Evolutionary conservation across 257 asterid genomes (phyloP).

Genomic region (Plantago elongata): DNA sequence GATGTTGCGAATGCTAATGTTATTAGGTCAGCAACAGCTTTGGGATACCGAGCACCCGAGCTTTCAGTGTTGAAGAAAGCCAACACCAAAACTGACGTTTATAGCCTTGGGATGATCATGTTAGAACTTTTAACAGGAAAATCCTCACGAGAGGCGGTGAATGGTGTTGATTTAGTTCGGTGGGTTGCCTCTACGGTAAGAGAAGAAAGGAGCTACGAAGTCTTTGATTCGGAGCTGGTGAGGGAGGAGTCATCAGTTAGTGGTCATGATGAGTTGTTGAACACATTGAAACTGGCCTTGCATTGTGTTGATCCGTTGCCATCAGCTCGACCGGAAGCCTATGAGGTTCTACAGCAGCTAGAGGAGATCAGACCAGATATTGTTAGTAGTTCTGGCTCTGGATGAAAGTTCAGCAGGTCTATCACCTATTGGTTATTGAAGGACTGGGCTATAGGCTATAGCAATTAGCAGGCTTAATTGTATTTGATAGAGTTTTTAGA

Average conservation of each 20-base stretch:
- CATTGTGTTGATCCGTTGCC: conserved; percentile 91
- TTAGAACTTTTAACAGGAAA: conserved; percentile 87
- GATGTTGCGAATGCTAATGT: conserved; percentile 83
- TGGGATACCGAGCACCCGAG: conserved; percentile 95
- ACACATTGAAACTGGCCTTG: conserved; percentile 76
- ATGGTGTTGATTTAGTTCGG: conserved; percentile 72
- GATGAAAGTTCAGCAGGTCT: conserved; percentile 46
- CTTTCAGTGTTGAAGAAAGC: conserved; percentile 88
- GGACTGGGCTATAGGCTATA: not conserved
- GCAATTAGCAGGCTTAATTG: not conserved
- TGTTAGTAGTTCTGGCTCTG: conserved; percentile 43
- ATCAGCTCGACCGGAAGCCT: conserved; percentile 69
- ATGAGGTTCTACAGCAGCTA: conserved; percentile 65
- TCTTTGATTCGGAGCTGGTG: conserved; percentile 83
- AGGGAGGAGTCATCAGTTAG: conserved; percentile 62
- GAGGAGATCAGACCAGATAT: conserved; percentile 80
- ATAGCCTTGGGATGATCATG: conserved; percentile 84
- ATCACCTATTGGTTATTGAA: conserved; percentile 42
- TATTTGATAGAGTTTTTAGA: not conserved
- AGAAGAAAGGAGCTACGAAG: conserved; percentile 95
- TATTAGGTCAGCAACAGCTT: conserved; percentile 77
- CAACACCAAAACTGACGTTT: conserved; percentile 76
- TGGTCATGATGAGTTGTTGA: conserved; percentile 69
- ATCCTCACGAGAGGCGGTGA: conserved; percentile 76
- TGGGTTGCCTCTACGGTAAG: conserved; percentile 95